These are phyloP conservation scores for Pleurotus platypus DNA, from an alignment of 768 basidiomycete species.

Conservation along the genomic window DNA sequence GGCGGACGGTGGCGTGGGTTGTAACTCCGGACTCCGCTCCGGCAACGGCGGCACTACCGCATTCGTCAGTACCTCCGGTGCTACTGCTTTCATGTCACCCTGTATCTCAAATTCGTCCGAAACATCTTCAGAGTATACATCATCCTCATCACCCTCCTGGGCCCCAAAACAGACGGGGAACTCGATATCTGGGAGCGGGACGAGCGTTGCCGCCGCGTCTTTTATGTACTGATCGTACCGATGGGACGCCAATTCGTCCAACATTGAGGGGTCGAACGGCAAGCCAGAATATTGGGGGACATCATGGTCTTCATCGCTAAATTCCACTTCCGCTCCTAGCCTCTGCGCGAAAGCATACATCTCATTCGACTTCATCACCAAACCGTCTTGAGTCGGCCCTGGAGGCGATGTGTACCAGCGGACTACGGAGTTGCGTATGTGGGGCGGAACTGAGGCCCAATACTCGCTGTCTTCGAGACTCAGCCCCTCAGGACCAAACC, in stretches of 20 bases:
- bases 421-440: background rate
- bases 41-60: background rate
- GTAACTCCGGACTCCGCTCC: constrained; percentile 7
- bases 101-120: background rate
- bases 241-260: background rate
- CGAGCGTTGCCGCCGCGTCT: constrained; percentile 2
- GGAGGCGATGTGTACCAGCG: background rate
- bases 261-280: background rate
- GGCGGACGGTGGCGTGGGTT: constrained; percentile 8
- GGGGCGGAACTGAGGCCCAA: background rate
- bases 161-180: background rate
- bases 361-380: constrained; percentile 1
- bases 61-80: background rate
- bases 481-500: constrained; percentile 1
- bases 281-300: background rate
- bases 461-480: background rate
- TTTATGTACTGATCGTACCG: background rate
- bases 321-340: background rate
- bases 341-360: constrained; percentile 2
- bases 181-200: background rate
- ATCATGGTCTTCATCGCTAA: background rate
- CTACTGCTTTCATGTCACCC: background rate
- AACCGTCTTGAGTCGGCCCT: background rate
- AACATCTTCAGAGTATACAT: constrained; percentile 1
- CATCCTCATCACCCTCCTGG: background rate